These are phyloP conservation scores for Entamoeba dispar DNA, from an alignment of 208 protist genomes.

Conservation along the genomic window DNA sequence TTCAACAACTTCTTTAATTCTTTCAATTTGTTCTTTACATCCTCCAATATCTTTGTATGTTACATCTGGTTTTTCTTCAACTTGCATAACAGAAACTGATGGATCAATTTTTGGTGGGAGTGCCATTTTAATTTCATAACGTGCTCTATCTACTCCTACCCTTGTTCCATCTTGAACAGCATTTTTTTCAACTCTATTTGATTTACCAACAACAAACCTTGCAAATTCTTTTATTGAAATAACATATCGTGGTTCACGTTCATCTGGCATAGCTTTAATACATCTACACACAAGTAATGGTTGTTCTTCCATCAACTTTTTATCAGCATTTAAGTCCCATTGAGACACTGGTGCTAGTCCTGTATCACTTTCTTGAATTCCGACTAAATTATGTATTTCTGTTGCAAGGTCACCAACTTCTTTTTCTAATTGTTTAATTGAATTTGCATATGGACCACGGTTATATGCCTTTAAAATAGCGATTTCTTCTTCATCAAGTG, in stretches of 20 bases:
- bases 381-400: conserved; percentile 55
- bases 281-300: conserved; percentile 58
- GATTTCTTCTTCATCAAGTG: neutral
- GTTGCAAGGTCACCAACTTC: conserved; percentile 76
- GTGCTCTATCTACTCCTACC: conserved; percentile 63
- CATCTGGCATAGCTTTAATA: neutral
- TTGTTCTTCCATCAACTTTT: conserved; percentile 78
- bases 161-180: conserved; percentile 99
- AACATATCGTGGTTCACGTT: neutral
- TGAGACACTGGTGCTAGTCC: conserved; percentile 80
- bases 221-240: neutral
- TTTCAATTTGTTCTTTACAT: conserved; percentile 93
- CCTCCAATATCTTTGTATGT: conserved; percentile 99
- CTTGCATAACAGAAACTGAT: conserved; percentile 97
- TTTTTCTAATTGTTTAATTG: conserved; percentile 78
- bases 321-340: conserved; percentile 94
- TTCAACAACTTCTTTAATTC: conserved; percentile 96
- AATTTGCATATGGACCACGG: conserved; percentile 68
- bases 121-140: conserved; percentile 97
- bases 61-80: conserved; percentile 71
- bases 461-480: neutral
- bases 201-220: neutral
- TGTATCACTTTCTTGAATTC: conserved; percentile 93
- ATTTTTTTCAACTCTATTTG: conserved; percentile 39
- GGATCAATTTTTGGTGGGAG: conserved; percentile 98